Evolutionary conservation across 345 rosid species (phyloP).

Genomic region (Rubroshorea leprosula): DNA sequence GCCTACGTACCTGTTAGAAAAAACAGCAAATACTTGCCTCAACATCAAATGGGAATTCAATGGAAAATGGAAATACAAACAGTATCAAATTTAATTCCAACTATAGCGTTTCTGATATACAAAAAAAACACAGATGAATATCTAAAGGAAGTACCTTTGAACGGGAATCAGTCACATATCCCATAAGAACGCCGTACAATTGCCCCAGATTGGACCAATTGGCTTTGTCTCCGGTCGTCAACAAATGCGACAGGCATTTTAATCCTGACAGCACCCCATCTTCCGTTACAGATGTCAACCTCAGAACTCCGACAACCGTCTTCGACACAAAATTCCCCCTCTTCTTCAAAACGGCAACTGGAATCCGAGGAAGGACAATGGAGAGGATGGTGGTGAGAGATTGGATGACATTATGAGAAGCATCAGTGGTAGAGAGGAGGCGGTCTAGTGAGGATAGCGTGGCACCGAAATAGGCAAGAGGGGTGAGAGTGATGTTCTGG

Average conservation of each 20-base stretch:
- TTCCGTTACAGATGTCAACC: slow-evolving; percentile 33
- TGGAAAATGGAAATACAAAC: too few species aligned
- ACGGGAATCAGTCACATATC: slow-evolving; percentile 46
- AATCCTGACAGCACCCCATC: slow-evolving; percentile 47
- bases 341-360: slow-evolving; percentile 40
- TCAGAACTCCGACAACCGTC: slow-evolving; percentile 38
- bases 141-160: slow-evolving; percentile 47
- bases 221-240: slow-evolving; percentile 36
- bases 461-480: slow-evolving; percentile 70
- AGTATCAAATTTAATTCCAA: background rate
- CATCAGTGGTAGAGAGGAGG: slow-evolving; percentile 31
- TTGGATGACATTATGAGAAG: slow-evolving; percentile 38
- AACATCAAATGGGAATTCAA: background rate
- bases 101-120: background rate
- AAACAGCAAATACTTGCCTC: background rate
- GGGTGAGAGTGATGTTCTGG: slow-evolving; percentile 47
- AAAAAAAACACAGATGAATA: background rate
- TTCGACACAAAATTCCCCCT: slow-evolving; percentile 48
- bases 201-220: slow-evolving; percentile 47
- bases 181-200: slow-evolving; percentile 37
- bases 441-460: slow-evolving; percentile 58
- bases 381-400: slow-evolving; percentile 59
- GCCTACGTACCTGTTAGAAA: slow-evolving; percentile 72
- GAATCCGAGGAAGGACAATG: slow-evolving; percentile 46
- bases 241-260: slow-evolving; percentile 55